Evolutionary conservation across 2,329 filamentous ascomycete species (phyloP).

Genomic region (Aspergillus sp.): DNA sequence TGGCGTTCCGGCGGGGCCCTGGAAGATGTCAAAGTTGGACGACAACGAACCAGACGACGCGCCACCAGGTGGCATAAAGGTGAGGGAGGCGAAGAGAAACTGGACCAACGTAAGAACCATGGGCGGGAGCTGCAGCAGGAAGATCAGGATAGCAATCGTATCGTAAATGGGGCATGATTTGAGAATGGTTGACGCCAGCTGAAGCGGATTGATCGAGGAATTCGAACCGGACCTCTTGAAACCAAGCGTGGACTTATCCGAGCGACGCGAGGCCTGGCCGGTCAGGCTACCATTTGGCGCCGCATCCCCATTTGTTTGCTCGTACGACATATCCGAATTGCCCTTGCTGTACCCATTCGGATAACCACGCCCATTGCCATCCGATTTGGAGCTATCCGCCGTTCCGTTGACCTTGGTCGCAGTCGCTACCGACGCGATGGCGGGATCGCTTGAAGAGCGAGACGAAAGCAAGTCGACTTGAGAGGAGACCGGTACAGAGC

Average conservation of each 20-base stretch:
- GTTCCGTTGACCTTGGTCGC: constrained; percentile 23
- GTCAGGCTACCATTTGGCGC: constrained; percentile 26
- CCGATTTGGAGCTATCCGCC: constrained; percentile 26
- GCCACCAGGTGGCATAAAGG: constrained; percentile 80
- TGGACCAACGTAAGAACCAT: constrained; percentile 85
- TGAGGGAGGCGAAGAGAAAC: constrained; percentile 85
- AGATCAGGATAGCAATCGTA: constrained; percentile 93
- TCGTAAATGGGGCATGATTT: constrained; percentile 86
- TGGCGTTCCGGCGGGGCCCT: constrained; percentile 78
- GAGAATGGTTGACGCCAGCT: constrained; percentile 79
- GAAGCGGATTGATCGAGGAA: constrained; percentile 63
- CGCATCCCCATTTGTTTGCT: constrained; percentile 26
- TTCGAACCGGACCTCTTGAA: constrained; percentile 31
- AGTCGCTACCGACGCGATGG: constrained; percentile 17
- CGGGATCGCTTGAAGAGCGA: constrained; percentile 35
- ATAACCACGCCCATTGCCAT: constrained; percentile 29
- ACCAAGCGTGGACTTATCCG: constrained; percentile 21
- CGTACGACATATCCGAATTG: constrained; percentile 30
- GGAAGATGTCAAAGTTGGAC: constrained; percentile 86
- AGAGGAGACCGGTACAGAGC: constrained; percentile 34
- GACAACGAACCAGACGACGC: constrained; percentile 69
- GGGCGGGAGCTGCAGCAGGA: constrained; percentile 86
- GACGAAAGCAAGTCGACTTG: constrained; percentile 36
- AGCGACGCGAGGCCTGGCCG: constrained; percentile 24
- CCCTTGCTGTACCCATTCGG: constrained; percentile 33